A percentile compares a stretch with the other conserved stretches of the same genome.
Evolutionary conservation across 2,329 filamentous ascomycete genomes (phyloP).

Genomic region (Onygenales sp.): DNA sequence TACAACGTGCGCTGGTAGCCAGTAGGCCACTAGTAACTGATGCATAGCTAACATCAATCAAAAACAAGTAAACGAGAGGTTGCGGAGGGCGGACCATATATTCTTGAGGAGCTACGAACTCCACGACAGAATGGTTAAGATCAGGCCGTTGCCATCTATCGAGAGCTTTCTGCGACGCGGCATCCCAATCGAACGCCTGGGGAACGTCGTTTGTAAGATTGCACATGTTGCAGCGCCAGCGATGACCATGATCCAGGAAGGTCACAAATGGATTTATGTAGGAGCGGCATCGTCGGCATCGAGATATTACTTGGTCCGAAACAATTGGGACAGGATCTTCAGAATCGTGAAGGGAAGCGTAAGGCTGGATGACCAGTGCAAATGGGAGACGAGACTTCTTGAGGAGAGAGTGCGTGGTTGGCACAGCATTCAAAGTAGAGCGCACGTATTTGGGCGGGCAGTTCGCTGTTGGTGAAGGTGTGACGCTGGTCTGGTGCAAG

Average conservation of each 20-base stretch:
- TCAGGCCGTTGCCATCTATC: constrained; percentile 89
- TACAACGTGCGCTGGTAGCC: constrained; percentile 85
- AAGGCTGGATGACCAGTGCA: constrained; percentile 91
- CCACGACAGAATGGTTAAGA: constrained; percentile 91
- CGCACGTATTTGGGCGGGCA: constrained; percentile 90
- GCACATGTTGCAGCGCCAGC: constrained; percentile 99
- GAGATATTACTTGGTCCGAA: constrained; percentile 92
- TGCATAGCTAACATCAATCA: constrained; percentile 88
- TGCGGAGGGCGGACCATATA: constrained; percentile 98
- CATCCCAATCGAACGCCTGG: constrained; percentile 99
- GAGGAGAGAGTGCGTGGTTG: constrained; percentile 80
- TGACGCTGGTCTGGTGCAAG: constrained; percentile 64
- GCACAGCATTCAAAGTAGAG: constrained; percentile 88
- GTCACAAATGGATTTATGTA: constrained; percentile 98
- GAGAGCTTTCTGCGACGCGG: constrained; percentile 77
- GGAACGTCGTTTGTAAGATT: constrained; percentile 97
- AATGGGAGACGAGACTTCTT: constrained; percentile 97
- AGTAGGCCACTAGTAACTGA: constrained; percentile 83
- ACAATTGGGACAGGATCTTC: constrained; percentile 88
- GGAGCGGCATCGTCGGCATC: constrained; percentile 87
- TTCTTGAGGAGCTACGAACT: constrained; percentile 95
- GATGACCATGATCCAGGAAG: constrained; percentile 91
- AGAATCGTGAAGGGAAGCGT: constrained; percentile 81
- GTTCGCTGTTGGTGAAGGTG: constrained; percentile 82
- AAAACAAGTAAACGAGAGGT: constrained; percentile 88